phyloP scores from a whole-genome alignment of 352 stramenopile genomes.

The Phytopythium montanum region DNA sequence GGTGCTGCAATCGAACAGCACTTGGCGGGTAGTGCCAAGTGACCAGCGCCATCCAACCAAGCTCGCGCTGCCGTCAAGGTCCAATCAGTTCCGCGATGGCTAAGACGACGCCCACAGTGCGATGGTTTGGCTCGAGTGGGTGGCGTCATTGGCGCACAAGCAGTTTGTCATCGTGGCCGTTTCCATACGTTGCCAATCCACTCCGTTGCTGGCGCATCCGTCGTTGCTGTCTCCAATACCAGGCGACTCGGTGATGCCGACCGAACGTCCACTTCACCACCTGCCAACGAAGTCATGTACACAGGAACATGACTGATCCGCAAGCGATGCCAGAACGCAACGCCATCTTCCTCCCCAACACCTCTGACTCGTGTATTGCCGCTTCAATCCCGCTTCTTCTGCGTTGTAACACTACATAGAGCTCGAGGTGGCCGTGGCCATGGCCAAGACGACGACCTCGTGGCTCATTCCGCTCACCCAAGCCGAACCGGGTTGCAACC shows the following conservation, averaged over 20 bases:
- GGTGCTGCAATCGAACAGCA: no score
- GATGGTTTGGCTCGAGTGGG: no score
- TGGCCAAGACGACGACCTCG: not conserved
- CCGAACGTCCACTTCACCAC: not conserved
- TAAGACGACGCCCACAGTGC: no score
- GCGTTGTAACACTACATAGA: not conserved
- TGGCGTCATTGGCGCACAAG: no score
- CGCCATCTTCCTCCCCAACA: not conserved
- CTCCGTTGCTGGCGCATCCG: not conserved
- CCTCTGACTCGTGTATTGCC: not conserved
- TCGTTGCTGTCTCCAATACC: not conserved
- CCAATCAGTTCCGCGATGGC: no score
- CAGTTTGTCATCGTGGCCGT: no score
- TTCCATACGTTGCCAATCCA: no score
- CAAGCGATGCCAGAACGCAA: not conserved
- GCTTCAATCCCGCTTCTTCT: not conserved
- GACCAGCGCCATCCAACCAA: no score
- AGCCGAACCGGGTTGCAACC: not conserved
- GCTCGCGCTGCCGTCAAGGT: no score
- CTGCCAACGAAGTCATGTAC: not conserved
- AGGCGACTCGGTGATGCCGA: no score
- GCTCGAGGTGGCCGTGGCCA: not conserved
- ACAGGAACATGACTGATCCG: not conserved
- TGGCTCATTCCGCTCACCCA: constrained; percentile 1
- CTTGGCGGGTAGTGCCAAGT: no score